Evolutionary conservation across 306 rosid genomes (phyloP).

Genomic region (Inga laurina): DNA sequence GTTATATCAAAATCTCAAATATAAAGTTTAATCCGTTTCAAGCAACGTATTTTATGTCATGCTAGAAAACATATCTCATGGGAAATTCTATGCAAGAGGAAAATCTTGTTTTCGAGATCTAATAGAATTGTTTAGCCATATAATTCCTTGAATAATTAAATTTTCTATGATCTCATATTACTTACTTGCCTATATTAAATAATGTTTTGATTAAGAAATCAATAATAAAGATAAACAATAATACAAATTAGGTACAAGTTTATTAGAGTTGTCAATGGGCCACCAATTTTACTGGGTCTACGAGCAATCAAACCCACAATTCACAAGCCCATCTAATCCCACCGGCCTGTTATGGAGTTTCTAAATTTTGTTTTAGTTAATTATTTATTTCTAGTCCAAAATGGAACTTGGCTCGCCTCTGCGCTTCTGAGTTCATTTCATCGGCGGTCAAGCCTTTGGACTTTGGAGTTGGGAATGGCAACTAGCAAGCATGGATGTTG

Average conservation of each 20-base stretch:
- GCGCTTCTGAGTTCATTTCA: background rate
- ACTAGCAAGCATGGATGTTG: slow-evolving; percentile 22
- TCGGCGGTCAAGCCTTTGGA: background rate
- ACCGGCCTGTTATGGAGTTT: background rate
- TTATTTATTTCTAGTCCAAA: background rate
- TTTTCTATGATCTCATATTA: no score
- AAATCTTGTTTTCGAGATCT: no score
- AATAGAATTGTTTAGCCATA: no score
- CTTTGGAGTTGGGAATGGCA: background rate
- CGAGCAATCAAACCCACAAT: background rate
- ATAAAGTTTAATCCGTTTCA: background rate
- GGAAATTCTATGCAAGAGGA: no score
- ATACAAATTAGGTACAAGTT: no score
- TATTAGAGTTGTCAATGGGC: background rate
- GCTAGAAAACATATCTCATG: no score
- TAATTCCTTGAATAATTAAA: background rate
- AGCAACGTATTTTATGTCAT: no score
- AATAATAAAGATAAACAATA: no score
- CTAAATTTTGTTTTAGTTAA: background rate
- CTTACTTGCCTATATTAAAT: no score
- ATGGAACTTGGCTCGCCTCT: background rate
- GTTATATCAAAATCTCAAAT: no score
- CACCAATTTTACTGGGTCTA: background rate
- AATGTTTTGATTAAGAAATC: no score
- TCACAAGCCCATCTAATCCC: background rate